Conservation (phyloP, 257 asterid species). For the Rhazya stricta region DNA sequence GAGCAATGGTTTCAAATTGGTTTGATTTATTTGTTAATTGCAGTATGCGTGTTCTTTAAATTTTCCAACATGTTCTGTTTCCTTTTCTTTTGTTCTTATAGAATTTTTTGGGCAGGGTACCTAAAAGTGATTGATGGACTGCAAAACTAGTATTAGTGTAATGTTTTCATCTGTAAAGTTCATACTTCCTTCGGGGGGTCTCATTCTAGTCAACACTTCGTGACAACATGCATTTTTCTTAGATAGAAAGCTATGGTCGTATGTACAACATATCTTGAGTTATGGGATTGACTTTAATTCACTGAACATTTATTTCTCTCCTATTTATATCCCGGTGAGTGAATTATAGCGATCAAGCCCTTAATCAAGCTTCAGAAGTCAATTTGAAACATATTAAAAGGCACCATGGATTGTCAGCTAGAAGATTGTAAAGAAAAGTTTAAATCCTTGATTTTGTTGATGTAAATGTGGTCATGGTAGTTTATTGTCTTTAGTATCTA, state of each 20-base stretch:
- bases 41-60: background rate
- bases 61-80: background rate
- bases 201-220: background rate
- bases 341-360: background rate
- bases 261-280: background rate
- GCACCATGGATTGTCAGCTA: background rate
- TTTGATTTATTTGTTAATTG: background rate
- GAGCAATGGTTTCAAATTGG: background rate
- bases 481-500: background rate
- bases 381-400: background rate
- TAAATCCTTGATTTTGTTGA: background rate
- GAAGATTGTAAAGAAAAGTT: background rate
- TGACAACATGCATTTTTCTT: background rate
- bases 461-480: background rate
- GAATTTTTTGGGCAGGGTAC: too few relatives aligned
- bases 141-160: background rate
- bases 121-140: background rate
- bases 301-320: background rate
- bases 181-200: background rate
- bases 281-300: background rate
- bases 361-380: background rate
- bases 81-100: background rate
- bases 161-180: background rate
- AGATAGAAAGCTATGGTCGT: background rate
- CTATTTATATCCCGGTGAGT: background rate